These are phyloP conservation scores for Hortaea werneckii DNA, from an alignment of 2,329 filamentous ascomycete species.

Conservation along the genomic window DNA sequence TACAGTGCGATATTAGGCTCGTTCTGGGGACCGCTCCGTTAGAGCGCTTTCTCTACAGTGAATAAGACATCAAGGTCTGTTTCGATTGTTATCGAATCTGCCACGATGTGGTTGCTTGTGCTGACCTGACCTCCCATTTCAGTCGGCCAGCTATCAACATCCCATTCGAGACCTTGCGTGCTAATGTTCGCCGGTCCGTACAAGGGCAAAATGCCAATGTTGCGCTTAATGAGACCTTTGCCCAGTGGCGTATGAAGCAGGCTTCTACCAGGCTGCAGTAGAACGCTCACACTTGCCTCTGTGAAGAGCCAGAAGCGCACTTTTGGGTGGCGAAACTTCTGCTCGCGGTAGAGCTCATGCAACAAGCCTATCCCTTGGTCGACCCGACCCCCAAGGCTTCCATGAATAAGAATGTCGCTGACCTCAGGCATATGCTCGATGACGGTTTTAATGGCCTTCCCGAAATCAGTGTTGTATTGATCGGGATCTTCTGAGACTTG, in stretches of 20 bases:
- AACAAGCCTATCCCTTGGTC: slow-evolving; percentile 87
- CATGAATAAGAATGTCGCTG: slow-evolving; percentile 58
- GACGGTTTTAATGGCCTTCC: slow-evolving; percentile 61
- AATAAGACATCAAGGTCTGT: slow-evolving; percentile 37
- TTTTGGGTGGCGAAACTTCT: slow-evolving; percentile 30
- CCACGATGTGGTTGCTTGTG: slow-evolving; percentile 40
- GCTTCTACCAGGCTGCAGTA: slow-evolving; percentile 62
- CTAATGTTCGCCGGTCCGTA: slow-evolving; percentile 69
- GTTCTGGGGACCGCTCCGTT: background rate
- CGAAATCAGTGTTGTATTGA: slow-evolving; percentile 85
- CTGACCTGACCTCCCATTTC: slow-evolving; percentile 39
- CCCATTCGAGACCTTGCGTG: slow-evolving; percentile 79
- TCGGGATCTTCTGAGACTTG: slow-evolving; percentile 61
- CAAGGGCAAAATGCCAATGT: slow-evolving; percentile 79
- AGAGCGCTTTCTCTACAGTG: slow-evolving; percentile 32
- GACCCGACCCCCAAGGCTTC: slow-evolving; percentile 78
- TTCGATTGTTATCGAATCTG: slow-evolving; percentile 29
- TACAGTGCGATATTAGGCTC: too few species aligned
- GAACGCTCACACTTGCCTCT: slow-evolving; percentile 68
- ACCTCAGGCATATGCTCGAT: slow-evolving; percentile 28
- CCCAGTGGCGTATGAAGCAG: slow-evolving; percentile 51
- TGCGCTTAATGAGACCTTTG: slow-evolving; percentile 53
- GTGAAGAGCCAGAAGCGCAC: slow-evolving; percentile 64
- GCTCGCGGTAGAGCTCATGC: slow-evolving; percentile 62
- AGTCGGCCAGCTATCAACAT: slow-evolving; percentile 70